phyloP scores from a whole-genome alignment of 192 early-diverging fungal genomes.

The Backusella macrospora region DNA sequence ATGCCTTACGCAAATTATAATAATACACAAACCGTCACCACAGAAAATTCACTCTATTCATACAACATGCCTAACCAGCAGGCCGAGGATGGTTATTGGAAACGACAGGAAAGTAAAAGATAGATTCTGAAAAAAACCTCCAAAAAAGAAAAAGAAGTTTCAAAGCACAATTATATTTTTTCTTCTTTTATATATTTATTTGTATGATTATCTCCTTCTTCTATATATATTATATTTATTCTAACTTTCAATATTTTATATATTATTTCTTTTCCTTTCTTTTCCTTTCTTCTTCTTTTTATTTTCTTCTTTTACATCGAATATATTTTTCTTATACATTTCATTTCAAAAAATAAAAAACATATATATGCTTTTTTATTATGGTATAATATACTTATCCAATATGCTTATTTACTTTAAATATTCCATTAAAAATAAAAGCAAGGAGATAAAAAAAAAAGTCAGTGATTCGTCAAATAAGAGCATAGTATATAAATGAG shows the following conservation, averaged over 20 bases:
- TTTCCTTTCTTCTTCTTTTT: neutral
- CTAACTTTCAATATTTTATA: slow-evolving; percentile 1
- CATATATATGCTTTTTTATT: too few relatives aligned
- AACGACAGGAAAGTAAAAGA: slow-evolving; percentile 10
- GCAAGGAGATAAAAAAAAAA: too few relatives aligned
- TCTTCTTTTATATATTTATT: neutral
- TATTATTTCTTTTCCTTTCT: neutral
- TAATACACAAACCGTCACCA: neutral
- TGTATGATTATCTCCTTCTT: slow-evolving; percentile 5
- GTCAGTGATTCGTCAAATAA: too few relatives aligned
- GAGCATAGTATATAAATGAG: too few relatives aligned
- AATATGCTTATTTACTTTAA: too few relatives aligned
- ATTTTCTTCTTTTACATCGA: neutral
- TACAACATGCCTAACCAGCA: slow-evolving; percentile 15
- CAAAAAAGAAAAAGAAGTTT: neutral
- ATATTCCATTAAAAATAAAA: too few relatives aligned
- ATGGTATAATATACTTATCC: too few relatives aligned
- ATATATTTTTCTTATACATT: slow-evolving; percentile 11
- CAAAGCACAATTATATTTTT: neutral
- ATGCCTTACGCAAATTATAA: slow-evolving; percentile 14
- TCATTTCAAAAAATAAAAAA: slow-evolving; percentile 16
- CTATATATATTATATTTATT: slow-evolving; percentile 15
- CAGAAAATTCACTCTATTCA: slow-evolving; percentile 10
- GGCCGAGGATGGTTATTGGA: slow-evolving; percentile 5
- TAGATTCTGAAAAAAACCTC: neutral